Evolutionary conservation across 495 filamentous ascomycete species (phyloP), one percentile per base, ranked within the genome.

Genomic region (Chlorociboria aeruginascens): DNA sequence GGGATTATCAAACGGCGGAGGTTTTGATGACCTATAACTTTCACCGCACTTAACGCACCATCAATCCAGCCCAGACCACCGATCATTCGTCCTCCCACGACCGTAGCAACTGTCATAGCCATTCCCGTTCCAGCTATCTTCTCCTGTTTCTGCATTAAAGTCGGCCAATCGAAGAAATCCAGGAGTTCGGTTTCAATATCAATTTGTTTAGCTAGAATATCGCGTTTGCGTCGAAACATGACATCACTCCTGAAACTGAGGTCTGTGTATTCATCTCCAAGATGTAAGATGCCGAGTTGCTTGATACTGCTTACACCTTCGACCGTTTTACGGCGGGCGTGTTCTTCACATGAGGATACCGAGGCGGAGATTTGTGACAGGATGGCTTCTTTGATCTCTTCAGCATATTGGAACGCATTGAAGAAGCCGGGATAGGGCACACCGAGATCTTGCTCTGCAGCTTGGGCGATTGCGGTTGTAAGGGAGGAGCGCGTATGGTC

Each of bases 351-450:
- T 12, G 67, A 58, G 0, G 70, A 73, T 14, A 97, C 89, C 0
- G 86, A 81, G 2, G 75, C 69, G 3, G 89, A 79, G 37, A 98
- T 87, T 48, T 86, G 78, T 31, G 88, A 77, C 3, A 98, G 73
- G 82, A 98, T 96, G 6, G 90, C 89, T 40, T 81, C 69, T 62
- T 94, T 90, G 50, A 97, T 66, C 35, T 94, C 88, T 53, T 97
- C 93, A 8, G 92, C 92, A 63, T 92, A 98, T 54, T 89, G 74
- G 71, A 92, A 96, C 0, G 80, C 88, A 25, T 75, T 71, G 55
- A 92, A 82, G 8, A 97, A 58, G 30, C 92, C 92, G 3, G 86
- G 86, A 57, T 98, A 98, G 29, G 77, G 70, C 14, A 97, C 81
- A 32, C 85, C 85, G 12, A 92, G 76, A 55, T 88, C 79, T 31